Percentiles rank a stretch among this genome's conserved stretches.
Conservation (phyloP, 2,329 filamentous ascomycete genomes). For the Lasiodiplodia citricola region DNA sequence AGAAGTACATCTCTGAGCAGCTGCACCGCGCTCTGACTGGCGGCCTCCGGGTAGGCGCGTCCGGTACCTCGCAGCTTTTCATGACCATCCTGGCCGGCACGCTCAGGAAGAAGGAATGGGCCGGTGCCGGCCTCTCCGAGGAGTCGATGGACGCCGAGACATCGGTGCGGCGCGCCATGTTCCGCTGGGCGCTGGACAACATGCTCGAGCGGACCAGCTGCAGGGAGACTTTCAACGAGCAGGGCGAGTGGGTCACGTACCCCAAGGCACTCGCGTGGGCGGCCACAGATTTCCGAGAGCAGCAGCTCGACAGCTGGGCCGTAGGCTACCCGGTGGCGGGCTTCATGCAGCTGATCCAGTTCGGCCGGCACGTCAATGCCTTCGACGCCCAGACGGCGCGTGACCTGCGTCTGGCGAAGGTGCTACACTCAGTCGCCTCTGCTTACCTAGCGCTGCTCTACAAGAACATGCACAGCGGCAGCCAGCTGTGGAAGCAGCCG, state of each 20-base stretch:
- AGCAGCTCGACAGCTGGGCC: constrained; percentile 38
- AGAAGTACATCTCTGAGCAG: constrained; percentile 42
- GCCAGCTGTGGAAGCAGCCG: constrained; percentile 35
- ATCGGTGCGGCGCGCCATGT: constrained; percentile 31
- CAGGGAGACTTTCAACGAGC: constrained; percentile 40
- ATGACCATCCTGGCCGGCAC: constrained; percentile 38
- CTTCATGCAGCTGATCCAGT: constrained; percentile 34
- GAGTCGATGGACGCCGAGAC: constrained; percentile 29
- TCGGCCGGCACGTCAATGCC: constrained; percentile 31
- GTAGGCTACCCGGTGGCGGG: constrained; percentile 39
- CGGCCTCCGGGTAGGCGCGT: constrained; percentile 37
- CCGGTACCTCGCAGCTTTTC: constrained; percentile 40
- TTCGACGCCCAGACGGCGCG: constrained; percentile 29
- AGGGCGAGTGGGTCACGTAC: constrained; percentile 38
- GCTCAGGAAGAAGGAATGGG: constrained; percentile 38
- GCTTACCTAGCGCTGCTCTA: constrained; percentile 36
- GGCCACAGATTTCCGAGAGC: constrained; percentile 34
- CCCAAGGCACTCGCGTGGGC: constrained; percentile 37
- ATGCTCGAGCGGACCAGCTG: constrained; percentile 36
- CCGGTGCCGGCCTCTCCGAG: constrained; percentile 28
- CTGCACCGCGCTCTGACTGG: constrained; percentile 40
- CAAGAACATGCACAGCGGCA: constrained; percentile 8
- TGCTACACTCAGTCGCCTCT: constrained; percentile 35
- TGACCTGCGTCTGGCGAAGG: constrained; percentile 32
- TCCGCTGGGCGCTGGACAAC: constrained; percentile 40